These are phyloP conservation scores for Diaporthe ampelina DNA, from an alignment of 2,329 filamentous ascomycete genomes.

Conservation along the genomic window DNA sequence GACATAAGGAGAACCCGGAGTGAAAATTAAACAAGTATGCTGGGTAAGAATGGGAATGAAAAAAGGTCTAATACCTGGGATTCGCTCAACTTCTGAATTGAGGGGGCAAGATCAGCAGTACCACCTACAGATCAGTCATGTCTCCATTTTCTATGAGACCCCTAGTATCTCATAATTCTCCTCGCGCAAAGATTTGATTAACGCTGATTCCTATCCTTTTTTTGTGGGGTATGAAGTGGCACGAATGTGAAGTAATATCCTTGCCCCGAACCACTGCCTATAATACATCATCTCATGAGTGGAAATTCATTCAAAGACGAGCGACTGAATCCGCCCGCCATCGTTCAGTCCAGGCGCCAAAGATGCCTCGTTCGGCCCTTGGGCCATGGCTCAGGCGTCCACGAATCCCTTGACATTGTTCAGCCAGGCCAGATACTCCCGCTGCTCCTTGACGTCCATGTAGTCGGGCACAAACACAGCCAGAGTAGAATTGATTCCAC, in stretches of 20 bases:
- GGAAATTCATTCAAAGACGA: conserved; percentile 4
- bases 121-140: background rate
- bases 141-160: background rate
- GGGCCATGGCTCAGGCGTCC: conserved; percentile 67
- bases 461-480: conserved; percentile 95
- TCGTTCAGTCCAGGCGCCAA: background rate
- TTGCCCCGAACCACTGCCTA: background rate
- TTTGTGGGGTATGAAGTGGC: conserved; percentile 13
- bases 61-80: too few species aligned
- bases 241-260: conserved; percentile 18
- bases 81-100: background rate
- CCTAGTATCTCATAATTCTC: background rate
- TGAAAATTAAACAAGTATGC: too few species aligned
- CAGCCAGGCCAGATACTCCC: conserved; percentile 94
- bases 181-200: background rate
- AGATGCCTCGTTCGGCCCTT: too few species aligned
- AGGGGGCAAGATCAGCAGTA: too few species aligned
- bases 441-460: conserved; percentile 98
- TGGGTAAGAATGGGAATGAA: background rate
- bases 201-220: conserved; percentile 14
- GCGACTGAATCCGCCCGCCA: background rate
- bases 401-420: conserved; percentile 89
- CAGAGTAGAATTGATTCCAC: conserved; percentile 88
- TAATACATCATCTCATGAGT: conserved; percentile 28
- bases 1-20: too few species aligned